Evolutionary conservation across 805 yeast species (phyloP), one percentile per base, ranked within the genome.

Genomic region (Candida sithepensis): DNA sequence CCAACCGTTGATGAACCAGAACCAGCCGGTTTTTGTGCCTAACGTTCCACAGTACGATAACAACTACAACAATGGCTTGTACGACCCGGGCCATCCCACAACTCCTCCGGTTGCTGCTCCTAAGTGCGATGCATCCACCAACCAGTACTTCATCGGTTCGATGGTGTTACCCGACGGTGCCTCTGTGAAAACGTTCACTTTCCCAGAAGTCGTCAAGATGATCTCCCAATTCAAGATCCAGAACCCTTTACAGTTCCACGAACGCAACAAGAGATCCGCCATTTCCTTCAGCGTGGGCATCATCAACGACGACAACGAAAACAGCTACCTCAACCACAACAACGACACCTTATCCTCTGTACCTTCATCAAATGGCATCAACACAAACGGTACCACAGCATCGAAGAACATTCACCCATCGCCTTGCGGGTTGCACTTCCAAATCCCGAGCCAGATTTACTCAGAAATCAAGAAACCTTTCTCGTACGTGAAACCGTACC

Each of bases 401-500:
- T 24, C 28, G n/a, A 39, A 39, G 18, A 7, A n/a, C 2, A 12
- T 12, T 1, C 16, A 30, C 1, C 22, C 38, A 22, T 51, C 53
- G 10, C 61, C 60, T 19, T 65, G 74, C 57, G 80, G 79, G 1
- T 54, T 75, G 23, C 56, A 70, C 21, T 81, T 68, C 63, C 74
- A 73, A 48, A 88, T 85, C 52, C 88, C 94, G 0, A 82, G 81
- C 57, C 92, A 86, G 52, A 85, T 92, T 13, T 94, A 92, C 67
- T 81, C 85, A 19, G 74, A 79, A 44, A 87, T 92, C 14, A 73
- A 69, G 20, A 74, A 71, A 44, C 97, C 98, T 1, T 94, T 86
- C 61, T 79, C 91, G 8, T 92, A 94, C 61, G 91, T 96, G 0
- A 86, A 90, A 1, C 97, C 97, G 2, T 92, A 85, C 64, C 97